Conservation (phyloP, 768 basidiomycete genomes). For the Rickenella mellea region DNA sequence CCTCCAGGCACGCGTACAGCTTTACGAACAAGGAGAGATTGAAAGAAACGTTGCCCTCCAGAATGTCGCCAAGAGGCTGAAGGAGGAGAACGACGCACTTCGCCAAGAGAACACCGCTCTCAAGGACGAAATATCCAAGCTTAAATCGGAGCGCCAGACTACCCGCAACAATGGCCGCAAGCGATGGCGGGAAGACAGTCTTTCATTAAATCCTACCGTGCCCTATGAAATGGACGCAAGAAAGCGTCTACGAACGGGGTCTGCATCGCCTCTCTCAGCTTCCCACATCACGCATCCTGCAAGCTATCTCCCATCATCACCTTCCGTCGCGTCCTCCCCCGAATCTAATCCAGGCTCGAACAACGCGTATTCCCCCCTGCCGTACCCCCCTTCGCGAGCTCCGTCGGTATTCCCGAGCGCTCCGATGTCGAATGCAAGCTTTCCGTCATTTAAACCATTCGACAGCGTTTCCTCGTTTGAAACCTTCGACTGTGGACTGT, state of each 20-base stretch:
- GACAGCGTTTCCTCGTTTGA: constrained; percentile 21
- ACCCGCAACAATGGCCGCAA: constrained; percentile 27
- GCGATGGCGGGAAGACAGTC: constrained; percentile 41
- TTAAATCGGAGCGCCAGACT: constrained; percentile 15
- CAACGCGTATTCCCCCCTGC: constrained; percentile 22
- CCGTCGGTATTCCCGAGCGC: constrained; percentile 18
- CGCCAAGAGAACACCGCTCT: constrained; percentile 57
- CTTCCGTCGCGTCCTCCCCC: constrained; percentile 45
- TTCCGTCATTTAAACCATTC: too few relatives aligned
- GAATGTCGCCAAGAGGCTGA: constrained; percentile 71
- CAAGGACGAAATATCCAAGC: constrained; percentile 28
- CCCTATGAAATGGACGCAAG: constrained; percentile 17
- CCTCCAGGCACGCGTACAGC: constrained; percentile 74
- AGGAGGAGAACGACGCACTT: constrained; percentile 77
- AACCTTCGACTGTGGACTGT: constrained; percentile 65
- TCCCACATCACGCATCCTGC: constrained; percentile 15
- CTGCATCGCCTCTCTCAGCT: constrained; percentile 8
- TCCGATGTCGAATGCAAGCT: too few relatives aligned
- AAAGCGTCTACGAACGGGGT: constrained; percentile 23
- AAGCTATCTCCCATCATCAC: constrained; percentile 19
- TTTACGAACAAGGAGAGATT: constrained; percentile 85
- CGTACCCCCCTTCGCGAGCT: too few relatives aligned
- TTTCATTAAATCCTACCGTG: constrained; percentile 6
- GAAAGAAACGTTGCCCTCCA: constrained; percentile 82
- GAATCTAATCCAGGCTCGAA: constrained; percentile 23